Percentiles rank a stretch among this genome's conserved stretches.
phyloP scores from a whole-genome alignment of 371 early-diverging fungal genomes.

The Mortierella sp. region DNA sequence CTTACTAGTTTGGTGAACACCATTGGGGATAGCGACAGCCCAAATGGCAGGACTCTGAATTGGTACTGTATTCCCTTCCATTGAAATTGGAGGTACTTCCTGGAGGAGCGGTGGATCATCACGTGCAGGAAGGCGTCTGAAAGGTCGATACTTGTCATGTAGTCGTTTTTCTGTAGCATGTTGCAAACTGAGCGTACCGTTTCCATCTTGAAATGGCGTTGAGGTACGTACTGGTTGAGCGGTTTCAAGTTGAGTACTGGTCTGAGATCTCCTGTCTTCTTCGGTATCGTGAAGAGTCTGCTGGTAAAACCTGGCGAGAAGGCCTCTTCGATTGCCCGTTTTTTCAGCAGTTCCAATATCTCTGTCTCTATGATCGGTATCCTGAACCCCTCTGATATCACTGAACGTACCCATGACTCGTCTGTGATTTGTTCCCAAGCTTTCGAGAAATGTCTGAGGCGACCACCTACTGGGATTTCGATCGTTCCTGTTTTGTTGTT shows the following conservation, averaged over 20 bases:
- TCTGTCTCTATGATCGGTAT: conserved; percentile 49
- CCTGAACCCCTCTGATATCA: conserved; percentile 30
- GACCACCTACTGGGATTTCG: conserved; percentile 40
- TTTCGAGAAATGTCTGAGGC: conserved; percentile 22
- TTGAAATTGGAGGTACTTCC: too few relatives aligned
- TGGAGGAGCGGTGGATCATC: conserved; percentile 25
- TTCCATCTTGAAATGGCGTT: too few relatives aligned
- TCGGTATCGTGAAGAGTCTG: conserved; percentile 47
- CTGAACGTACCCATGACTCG: conserved; percentile 27
- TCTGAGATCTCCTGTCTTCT: conserved; percentile 30
- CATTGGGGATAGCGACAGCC: conserved; percentile 42
- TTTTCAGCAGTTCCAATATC: conserved; percentile 27
- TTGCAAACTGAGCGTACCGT: conserved; percentile 6
- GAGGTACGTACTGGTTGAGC: conserved; percentile 39
- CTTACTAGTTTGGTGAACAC: conserved; percentile 50
- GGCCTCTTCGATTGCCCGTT: too few relatives aligned
- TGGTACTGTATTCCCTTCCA: too few relatives aligned
- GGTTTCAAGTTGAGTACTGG: conserved; percentile 40
- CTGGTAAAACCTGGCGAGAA: conserved; percentile 32
- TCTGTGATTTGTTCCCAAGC: too few relatives aligned
- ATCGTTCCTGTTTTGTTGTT: too few relatives aligned
- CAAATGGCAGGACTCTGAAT: too few relatives aligned
- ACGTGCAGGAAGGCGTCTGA: conserved; percentile 13
- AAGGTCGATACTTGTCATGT: conserved; percentile 8
- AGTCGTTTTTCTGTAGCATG: conserved; percentile 1